Evolutionary conservation across 73 alveolate genomes (phyloP).

Genomic region (Paramecium bursaria): DNA sequence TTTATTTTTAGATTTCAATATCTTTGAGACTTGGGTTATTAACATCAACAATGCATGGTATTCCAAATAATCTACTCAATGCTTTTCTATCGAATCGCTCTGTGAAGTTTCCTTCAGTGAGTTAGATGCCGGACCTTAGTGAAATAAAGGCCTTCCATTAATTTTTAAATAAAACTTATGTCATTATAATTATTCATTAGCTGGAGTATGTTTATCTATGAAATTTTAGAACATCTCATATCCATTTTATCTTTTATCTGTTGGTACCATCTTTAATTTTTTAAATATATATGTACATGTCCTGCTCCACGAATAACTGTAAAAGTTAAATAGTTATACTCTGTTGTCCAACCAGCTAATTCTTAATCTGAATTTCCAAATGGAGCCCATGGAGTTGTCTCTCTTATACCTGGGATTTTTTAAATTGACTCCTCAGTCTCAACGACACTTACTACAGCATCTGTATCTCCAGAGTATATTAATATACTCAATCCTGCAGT

Average conservation of each 20-base stretch:
- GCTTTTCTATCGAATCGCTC: background rate
- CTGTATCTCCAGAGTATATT: constrained; percentile 83
- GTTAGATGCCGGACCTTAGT: background rate
- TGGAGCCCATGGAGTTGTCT: constrained; percentile 20
- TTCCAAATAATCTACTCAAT: background rate
- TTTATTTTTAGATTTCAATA: no score
- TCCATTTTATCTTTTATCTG: constrained; percentile 54
- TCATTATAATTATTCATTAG: background rate
- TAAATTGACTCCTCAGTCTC: constrained; percentile 77
- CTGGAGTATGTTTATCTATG: constrained; percentile 16
- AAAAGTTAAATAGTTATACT: constrained; percentile 18
- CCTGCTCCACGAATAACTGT: constrained; percentile 51
- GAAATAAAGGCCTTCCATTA: background rate
- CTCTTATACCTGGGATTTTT: background rate
- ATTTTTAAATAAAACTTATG: background rate
- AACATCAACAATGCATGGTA: background rate
- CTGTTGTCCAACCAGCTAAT: constrained; percentile 37
- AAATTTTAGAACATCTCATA: constrained; percentile 50
- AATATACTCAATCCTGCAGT: constrained; percentile 72
- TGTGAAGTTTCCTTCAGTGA: background rate
- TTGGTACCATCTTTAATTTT: constrained; percentile 23
- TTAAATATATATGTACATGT: constrained; percentile 48
- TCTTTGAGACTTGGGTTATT: no score
- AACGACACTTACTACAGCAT: constrained; percentile 78
- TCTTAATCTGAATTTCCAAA: constrained; percentile 48